These are phyloP conservation scores for Plantago lanceolata DNA, from an alignment of 305 asterid species.

Conservation along the genomic window DNA sequence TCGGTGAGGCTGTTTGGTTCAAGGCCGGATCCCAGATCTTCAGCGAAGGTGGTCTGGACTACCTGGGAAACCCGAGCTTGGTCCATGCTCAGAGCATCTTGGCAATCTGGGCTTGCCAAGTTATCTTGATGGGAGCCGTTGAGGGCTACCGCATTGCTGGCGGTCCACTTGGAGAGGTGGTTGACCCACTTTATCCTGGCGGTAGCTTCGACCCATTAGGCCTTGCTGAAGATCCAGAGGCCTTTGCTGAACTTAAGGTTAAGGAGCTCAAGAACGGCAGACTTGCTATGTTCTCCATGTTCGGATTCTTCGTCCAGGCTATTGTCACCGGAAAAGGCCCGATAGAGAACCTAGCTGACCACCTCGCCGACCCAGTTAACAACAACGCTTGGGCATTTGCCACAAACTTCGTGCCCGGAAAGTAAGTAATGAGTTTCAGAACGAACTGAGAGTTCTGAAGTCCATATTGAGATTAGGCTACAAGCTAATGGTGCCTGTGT, in stretches of 20 bases:
- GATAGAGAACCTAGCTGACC: slow-evolving; percentile 35
- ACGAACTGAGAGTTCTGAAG: too few species aligned
- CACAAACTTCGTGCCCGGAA: slow-evolving; percentile 18
- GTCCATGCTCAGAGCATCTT: too few species aligned
- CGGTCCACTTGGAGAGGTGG: slow-evolving; percentile 33
- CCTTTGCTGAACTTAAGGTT: slow-evolving; percentile 34
- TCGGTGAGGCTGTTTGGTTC: too few species aligned
- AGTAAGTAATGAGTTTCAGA: too few species aligned
- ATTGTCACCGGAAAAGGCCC: slow-evolving; percentile 37
- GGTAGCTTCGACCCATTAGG: slow-evolving; percentile 37
- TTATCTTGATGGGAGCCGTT: slow-evolving; percentile 31
- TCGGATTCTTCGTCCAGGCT: slow-evolving; percentile 35
- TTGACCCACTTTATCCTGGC: slow-evolving; percentile 34
- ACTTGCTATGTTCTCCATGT: slow-evolving; percentile 33
- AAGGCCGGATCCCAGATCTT: too few species aligned
- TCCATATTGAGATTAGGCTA: too few species aligned
- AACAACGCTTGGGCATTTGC: slow-evolving; percentile 39
- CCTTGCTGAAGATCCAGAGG: slow-evolving; percentile 35
- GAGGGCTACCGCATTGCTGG: slow-evolving; percentile 34
- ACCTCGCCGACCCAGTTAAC: slow-evolving; percentile 34
- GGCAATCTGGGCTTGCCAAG: slow-evolving; percentile 20
- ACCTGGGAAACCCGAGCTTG: too few species aligned
- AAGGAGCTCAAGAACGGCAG: slow-evolving; percentile 37
- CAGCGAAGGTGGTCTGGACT: too few species aligned
- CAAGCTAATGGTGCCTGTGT: too few species aligned